These are phyloP conservation scores for Paragyromitra xinjiangensis DNA, from an alignment of 495 filamentous ascomycete genomes.

Conservation along the genomic window DNA sequence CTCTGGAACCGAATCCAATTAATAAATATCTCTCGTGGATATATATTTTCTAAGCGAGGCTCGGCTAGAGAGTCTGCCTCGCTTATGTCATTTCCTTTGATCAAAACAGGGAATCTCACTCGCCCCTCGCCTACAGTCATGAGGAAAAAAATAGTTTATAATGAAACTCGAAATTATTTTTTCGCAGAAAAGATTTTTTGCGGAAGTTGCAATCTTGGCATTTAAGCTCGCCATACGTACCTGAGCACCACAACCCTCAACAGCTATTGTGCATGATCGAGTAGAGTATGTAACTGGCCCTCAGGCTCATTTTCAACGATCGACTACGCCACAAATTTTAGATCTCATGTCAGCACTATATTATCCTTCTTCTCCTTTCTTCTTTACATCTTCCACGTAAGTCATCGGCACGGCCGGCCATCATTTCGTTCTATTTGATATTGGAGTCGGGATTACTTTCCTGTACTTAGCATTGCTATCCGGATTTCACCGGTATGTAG, in stretches of 20 bases:
- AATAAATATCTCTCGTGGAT: background rate
- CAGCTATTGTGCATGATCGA: too few relatives aligned
- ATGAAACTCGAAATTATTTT: background rate
- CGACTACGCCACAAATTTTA: background rate
- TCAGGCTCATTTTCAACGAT: background rate
- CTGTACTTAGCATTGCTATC: background rate
- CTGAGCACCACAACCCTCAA: background rate
- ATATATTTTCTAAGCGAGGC: conserved; percentile 9
- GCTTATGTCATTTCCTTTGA: conserved; percentile 20
- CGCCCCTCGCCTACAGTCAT: too few relatives aligned
- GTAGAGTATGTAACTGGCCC: background rate
- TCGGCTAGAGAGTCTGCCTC: background rate
- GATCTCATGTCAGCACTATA: background rate
- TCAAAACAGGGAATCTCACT: background rate
- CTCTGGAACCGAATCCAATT: conserved; percentile 22
- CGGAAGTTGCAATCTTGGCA: background rate
- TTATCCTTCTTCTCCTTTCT: background rate
- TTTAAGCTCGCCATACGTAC: background rate
- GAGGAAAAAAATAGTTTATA: background rate
- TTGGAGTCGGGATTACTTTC: background rate
- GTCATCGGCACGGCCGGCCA: background rate
- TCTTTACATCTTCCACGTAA: background rate
- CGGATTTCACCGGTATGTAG: background rate
- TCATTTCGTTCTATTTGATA: background rate
- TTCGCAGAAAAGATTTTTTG: background rate